Percentiles rank a stretch among this genome's conserved stretches.
These are phyloP conservation scores for Petunia secreta DNA, from an alignment of 257 asterid species.

Conservation along the genomic window DNA sequence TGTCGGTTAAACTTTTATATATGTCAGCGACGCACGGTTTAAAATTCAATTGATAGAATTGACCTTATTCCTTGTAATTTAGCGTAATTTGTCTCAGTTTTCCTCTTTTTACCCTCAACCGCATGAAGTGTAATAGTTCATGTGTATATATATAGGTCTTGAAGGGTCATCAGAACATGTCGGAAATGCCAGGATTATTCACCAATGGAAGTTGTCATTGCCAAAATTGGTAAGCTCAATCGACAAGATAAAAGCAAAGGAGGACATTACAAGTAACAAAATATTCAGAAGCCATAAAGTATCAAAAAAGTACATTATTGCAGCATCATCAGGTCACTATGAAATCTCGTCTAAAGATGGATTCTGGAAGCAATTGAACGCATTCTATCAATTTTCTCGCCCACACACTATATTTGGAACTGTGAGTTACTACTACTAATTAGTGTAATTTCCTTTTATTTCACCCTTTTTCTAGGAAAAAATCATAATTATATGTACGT, in stretches of 20 bases:
- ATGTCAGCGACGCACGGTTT: too few species aligned
- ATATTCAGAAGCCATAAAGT: not conserved
- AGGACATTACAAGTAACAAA: not conserved
- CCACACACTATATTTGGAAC: slow-evolving; percentile 34
- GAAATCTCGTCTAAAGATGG: not conserved
- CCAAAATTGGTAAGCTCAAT: not conserved
- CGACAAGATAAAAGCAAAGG: not conserved
- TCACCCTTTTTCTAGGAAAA: not conserved
- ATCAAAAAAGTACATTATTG: not conserved
- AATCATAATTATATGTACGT: not conserved
- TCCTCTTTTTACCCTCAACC: too few species aligned
- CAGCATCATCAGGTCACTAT: not conserved
- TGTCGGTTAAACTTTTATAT: too few species aligned
- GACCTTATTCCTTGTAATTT: not conserved
- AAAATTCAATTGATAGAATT: too few species aligned
- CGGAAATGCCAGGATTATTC: not conserved
- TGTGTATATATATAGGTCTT: not conserved
- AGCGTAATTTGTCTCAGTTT: not conserved
- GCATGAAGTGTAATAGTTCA: not conserved
- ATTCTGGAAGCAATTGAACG: slow-evolving; percentile 2
- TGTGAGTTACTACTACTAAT: not conserved
- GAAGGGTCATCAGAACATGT: not conserved
- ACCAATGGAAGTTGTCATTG: not conserved
- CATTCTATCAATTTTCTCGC: slow-evolving; percentile 29
- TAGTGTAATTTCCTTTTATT: not conserved